Conservation (phyloP, 2,329 filamentous ascomycete genomes). For the Aspergillus oerlinghausenensis region DNA sequence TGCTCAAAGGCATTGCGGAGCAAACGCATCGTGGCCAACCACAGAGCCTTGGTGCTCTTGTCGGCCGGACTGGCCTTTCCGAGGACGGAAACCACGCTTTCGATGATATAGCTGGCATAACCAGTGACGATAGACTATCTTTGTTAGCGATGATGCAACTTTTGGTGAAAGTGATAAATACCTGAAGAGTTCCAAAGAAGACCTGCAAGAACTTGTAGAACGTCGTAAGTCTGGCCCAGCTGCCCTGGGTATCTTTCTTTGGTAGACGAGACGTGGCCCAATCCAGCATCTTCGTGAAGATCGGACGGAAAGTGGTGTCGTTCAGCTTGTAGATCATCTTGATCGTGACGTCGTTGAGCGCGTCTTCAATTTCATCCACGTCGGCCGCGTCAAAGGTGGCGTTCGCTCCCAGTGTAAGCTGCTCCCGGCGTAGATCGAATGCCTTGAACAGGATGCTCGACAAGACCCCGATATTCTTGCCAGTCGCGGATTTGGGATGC, state of each 20-base stretch:
- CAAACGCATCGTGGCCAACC: conserved; percentile 65
- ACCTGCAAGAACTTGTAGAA: conserved; percentile 74
- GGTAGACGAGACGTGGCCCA: conserved; percentile 64
- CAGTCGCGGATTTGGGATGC: conserved; percentile 71
- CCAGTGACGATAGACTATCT: conserved; percentile 77
- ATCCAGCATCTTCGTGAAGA: conserved; percentile 81
- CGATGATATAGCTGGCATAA: conserved; percentile 81
- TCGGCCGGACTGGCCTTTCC: conserved; percentile 34
- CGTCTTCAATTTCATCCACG: conserved; percentile 57
- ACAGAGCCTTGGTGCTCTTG: conserved; percentile 56
- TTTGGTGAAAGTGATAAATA: conserved; percentile 17
- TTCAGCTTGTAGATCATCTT: conserved; percentile 97
- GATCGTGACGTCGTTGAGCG: conserved; percentile 66
- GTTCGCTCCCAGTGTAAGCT: conserved; percentile 25
- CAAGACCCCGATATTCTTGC: conserved; percentile 68
- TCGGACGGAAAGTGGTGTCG: conserved; percentile 84
- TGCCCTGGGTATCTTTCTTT: conserved; percentile 58
- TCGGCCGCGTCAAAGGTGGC: conserved; percentile 44
- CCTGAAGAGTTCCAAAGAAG: conserved; percentile 80
- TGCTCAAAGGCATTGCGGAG: conserved; percentile 74
- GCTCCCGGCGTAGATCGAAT: conserved; percentile 46
- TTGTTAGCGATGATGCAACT: conserved; percentile 7
- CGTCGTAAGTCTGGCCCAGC: conserved; percentile 62
- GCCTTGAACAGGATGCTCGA: conserved; percentile 55
- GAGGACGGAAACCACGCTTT: conserved; percentile 65